Evolutionary conservation across 1,284 basidiomycete species (phyloP), one percentile per base, ranked within the genome.

Genomic region (Ustilago curta): DNA sequence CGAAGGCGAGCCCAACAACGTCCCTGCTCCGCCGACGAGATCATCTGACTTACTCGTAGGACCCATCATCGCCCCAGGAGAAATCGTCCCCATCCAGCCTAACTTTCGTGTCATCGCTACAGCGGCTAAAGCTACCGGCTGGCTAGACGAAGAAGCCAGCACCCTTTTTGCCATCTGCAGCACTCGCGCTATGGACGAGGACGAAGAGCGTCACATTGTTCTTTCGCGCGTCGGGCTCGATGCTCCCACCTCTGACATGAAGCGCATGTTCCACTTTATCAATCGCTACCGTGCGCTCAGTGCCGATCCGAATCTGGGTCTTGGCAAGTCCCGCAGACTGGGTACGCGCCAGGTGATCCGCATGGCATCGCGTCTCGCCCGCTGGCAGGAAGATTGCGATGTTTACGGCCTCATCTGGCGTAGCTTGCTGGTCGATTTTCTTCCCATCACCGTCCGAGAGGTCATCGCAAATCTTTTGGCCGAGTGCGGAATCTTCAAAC

Each of bases 261-360:
- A 82, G 44, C 56, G 43, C 1, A 66, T 84, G 16, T 73, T 83
- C 29, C 65, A 70, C 4, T 86, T 86, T 37, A 81, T 83, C 29
- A 57, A 69, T 23, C 55, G 66, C n/a, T 86, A 86, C 57, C 74
- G 85, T 14, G 32, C 45, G 11, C 68, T 81, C 23, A 74, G 73
- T 27, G 70, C 77, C 6, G 80, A 84, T 51, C 68, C 82, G 14
- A 77, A 71, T 19, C 68, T 83, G 8, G 80, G 79, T 23, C 67
- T 85, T 4, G 71, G 75, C 50, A 86, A 86, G 61, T 80, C 82
- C 11, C 65, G 85, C 6, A 59, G 85, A 19, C 68, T 86, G 6
- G 85, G 85, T n/a, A 86, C 85, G 27, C 74, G 82, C 6, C 79
- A 81, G 47, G 74, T 86, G 25, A 76, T 86, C 19, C 78, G 85